Evolutionary conservation across 2,329 filamentous ascomycete genomes (phyloP).

Genomic region (Xylariomycetidae sp.): DNA sequence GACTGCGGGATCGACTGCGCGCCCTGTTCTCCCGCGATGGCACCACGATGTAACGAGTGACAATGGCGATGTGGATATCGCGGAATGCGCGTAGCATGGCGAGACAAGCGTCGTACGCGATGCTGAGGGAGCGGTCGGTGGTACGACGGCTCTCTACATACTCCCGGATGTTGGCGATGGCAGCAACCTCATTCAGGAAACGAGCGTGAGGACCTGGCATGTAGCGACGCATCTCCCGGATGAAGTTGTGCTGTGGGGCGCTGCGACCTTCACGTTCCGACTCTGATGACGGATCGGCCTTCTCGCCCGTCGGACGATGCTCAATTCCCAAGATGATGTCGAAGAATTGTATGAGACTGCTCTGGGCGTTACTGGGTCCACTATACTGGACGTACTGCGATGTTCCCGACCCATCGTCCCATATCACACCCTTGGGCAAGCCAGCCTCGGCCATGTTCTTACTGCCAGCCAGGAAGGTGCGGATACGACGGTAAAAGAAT

Average conservation of each 20-base stretch:
- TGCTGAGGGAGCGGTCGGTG: constrained; percentile 60
- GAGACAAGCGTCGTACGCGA: constrained; percentile 88
- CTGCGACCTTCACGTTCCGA: constrained; percentile 39
- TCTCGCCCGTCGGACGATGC: constrained; percentile 83
- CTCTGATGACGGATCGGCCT: constrained; percentile 40
- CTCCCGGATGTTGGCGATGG: constrained; percentile 79
- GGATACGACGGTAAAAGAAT: constrained; percentile 92
- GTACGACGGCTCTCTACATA: constrained; percentile 63
- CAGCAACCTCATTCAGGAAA: constrained; percentile 76
- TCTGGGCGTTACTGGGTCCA: constrained; percentile 94
- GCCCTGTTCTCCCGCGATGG: constrained; percentile 73
- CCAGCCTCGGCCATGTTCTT: constrained; percentile 98
- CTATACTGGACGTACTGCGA: constrained; percentile 77
- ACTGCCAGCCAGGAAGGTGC: constrained; percentile 92
- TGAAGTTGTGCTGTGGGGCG: constrained; percentile 75
- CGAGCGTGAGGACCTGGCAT: constrained; percentile 92
- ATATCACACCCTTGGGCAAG: constrained; percentile 79
- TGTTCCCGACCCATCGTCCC: constrained; percentile 70
- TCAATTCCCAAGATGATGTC: constrained; percentile 86
- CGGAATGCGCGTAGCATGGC: constrained; percentile 65
- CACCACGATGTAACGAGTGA: constrained; percentile 90
- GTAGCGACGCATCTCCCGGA: constrained; percentile 93
- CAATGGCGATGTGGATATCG: constrained; percentile 94
- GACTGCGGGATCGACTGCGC: constrained; percentile 55
- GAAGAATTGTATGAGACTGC: constrained; percentile 95